A percentile compares a stretch with the other conserved stretches of the same genome.
Evolutionary conservation across 75 land plant species (phyloP).

Genomic region (Sequoiadendron giganteum): DNA sequence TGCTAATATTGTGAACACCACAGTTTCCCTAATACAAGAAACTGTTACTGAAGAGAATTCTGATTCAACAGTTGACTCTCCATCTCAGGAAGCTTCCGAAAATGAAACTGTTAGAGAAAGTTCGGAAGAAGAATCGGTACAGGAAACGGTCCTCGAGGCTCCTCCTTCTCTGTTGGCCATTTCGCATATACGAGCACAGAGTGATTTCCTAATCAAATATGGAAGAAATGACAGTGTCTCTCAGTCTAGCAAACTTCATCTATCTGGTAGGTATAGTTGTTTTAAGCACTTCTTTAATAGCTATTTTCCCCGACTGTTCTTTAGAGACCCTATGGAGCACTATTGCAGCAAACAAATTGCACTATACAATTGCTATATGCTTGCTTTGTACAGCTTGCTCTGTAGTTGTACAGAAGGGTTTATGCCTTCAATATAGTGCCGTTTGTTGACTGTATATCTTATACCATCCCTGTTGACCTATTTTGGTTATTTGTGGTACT

Average conservation of each 20-base stretch:
- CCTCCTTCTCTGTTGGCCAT: background rate
- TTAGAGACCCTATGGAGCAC: background rate
- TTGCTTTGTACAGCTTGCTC: background rate
- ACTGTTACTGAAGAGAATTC: slow-evolving; percentile 5
- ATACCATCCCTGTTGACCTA: background rate
- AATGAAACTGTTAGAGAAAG: background rate
- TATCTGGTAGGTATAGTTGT: background rate
- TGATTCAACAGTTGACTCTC: background rate
- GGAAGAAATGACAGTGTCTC: slow-evolving; percentile 12
- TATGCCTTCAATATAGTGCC: background rate
- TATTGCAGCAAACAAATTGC: background rate
- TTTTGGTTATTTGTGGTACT: background rate
- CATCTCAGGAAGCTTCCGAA: background rate
- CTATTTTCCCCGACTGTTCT: background rate
- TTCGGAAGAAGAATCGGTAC: background rate
- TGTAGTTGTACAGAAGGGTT: background rate
- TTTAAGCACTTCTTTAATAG: background rate
- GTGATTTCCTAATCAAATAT: slow-evolving; percentile 1
- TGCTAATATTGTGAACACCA: slow-evolving; percentile 10
- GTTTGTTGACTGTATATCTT: background rate
- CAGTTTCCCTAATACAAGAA: background rate
- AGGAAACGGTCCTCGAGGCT: slow-evolving; percentile 1
- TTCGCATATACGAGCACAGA: slow-evolving; percentile 7
- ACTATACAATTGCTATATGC: background rate
- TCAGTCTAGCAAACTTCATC: background rate